These are phyloP conservation scores for Rostrohypoxylon terebratum DNA, from an alignment of 495 filamentous ascomycete species.

Conservation along the genomic window DNA sequence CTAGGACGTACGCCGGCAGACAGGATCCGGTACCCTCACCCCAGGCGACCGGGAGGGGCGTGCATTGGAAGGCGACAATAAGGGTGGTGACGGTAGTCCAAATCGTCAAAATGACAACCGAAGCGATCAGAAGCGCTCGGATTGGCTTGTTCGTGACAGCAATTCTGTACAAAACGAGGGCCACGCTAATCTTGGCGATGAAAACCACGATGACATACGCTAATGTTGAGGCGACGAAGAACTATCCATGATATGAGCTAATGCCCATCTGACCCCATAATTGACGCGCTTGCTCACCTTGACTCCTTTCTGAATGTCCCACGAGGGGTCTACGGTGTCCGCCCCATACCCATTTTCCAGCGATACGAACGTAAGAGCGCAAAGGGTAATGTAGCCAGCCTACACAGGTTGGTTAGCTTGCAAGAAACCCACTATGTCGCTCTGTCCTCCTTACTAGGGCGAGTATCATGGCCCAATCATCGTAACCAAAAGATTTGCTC, in stretches of 20 bases:
- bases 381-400: constrained; percentile 9
- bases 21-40: constrained; percentile 14
- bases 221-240: constrained; percentile 14
- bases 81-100: constrained; percentile 5
- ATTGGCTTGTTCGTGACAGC: constrained; percentile 13
- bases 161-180: constrained; percentile 13
- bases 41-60: constrained; percentile 2
- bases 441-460: constrained; percentile 10
- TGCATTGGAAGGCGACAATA: constrained; percentile 12
- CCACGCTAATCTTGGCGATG: constrained; percentile 11
- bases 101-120: neutral
- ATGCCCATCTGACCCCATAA: neutral
- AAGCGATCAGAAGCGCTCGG: neutral
- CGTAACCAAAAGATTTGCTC: constrained; percentile 15
- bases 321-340: neutral
- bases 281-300: neutral
- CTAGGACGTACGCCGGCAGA: constrained; percentile 11
- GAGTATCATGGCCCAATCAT: constrained; percentile 5
- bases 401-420: neutral
- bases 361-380: constrained; percentile 5
- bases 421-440: neutral
- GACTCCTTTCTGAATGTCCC: neutral
- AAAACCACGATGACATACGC: constrained; percentile 17
- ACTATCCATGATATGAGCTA: neutral
- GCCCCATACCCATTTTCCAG: constrained; percentile 5